These are phyloP conservation scores for Neurospora tetraspora DNA, from an alignment of 495 filamentous ascomycete species.

Conservation along the genomic window DNA sequence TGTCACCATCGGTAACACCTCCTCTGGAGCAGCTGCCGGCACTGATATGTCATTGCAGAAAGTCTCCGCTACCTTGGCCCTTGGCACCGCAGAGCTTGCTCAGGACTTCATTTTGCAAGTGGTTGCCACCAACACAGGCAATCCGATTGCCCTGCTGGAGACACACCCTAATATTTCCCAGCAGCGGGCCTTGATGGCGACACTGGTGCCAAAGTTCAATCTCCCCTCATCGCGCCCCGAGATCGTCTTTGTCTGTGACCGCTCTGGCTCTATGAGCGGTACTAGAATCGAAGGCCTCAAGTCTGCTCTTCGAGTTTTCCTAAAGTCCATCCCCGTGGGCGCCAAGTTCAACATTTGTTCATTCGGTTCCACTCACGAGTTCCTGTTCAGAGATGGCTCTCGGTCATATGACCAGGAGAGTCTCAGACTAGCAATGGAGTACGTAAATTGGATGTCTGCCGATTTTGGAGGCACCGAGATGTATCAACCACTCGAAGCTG, in stretches of 20 bases:
- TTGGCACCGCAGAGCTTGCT: constrained; percentile 36
- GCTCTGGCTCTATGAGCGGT: constrained; percentile 53
- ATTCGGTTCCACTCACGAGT: constrained; percentile 44
- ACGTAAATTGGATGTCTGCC: constrained; percentile 39
- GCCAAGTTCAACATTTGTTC: constrained; percentile 68
- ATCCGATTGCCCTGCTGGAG: constrained; percentile 53
- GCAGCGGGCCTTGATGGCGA: constrained; percentile 57
- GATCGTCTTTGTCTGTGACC: constrained; percentile 61
- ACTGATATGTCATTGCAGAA: constrained; percentile 39
- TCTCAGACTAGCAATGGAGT: constrained; percentile 39
- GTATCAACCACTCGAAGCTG: constrained; percentile 39
- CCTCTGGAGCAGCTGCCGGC: constrained; percentile 26
- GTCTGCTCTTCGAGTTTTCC: constrained; percentile 52
- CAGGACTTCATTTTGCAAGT: constrained; percentile 47
- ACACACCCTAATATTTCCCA: constrained; percentile 46
- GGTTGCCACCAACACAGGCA: constrained; percentile 42
- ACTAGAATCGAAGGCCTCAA: constrained; percentile 44
- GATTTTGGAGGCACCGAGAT: constrained; percentile 65
- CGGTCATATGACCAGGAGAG: constrained; percentile 41
- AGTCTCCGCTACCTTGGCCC: constrained; percentile 51
- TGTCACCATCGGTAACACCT: constrained; percentile 49
- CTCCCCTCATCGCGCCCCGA: constrained; percentile 46
- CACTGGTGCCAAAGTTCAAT: constrained; percentile 55
- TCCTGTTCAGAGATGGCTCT: constrained; percentile 49
- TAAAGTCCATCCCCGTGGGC: constrained; percentile 59